Evolutionary conservation across 176 grass and related monocot genomes (phyloP).

Genomic region (Oryza australiensis): DNA sequence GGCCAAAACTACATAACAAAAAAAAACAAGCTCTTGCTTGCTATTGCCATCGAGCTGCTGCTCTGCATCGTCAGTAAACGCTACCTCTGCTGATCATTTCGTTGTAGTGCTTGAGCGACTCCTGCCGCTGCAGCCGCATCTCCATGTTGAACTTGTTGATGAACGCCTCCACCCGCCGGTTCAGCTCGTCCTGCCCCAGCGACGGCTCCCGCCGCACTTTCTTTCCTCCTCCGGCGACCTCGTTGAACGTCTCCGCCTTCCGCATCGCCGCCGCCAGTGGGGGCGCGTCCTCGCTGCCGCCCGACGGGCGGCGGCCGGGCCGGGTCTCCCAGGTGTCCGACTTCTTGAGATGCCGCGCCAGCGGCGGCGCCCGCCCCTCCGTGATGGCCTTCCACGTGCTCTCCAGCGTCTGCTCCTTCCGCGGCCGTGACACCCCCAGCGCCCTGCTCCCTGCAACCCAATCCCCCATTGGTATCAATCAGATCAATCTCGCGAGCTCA

Average conservation of each 20-base stretch:
- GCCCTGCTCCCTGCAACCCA: slow-evolving; percentile 47
- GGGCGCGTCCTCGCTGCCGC: slow-evolving; percentile 23
- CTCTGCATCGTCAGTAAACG: slow-evolving; percentile 39
- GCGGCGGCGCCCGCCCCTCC: slow-evolving; percentile 67
- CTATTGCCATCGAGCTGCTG: neutral
- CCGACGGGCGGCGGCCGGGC: slow-evolving; percentile 22
- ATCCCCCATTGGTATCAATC: neutral
- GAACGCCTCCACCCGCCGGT: slow-evolving; percentile 87
- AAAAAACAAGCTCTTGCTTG: slow-evolving; percentile 10
- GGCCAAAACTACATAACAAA: neutral
- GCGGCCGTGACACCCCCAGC: slow-evolving; percentile 63
- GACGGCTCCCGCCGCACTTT: slow-evolving; percentile 75
- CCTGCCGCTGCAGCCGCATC: slow-evolving; percentile 91
- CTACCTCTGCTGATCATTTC: slow-evolving; percentile 66
- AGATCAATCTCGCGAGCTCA: neutral
- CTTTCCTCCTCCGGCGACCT: slow-evolving; percentile 22
- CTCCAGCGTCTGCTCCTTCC: slow-evolving; percentile 81
- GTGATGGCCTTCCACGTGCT: slow-evolving; percentile 98
- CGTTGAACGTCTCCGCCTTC: slow-evolving; percentile 86
- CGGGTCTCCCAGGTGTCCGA: slow-evolving; percentile 86
- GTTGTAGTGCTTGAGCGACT: slow-evolving; percentile 83
- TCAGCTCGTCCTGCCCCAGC: slow-evolving; percentile 90
- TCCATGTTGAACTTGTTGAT: slow-evolving; percentile 99
- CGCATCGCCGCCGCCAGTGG: slow-evolving; percentile 32
- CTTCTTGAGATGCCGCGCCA: slow-evolving; percentile 93